phyloP scores from a whole-genome alignment of 768 basidiomycete species.

The Epithele typhae region DNA sequence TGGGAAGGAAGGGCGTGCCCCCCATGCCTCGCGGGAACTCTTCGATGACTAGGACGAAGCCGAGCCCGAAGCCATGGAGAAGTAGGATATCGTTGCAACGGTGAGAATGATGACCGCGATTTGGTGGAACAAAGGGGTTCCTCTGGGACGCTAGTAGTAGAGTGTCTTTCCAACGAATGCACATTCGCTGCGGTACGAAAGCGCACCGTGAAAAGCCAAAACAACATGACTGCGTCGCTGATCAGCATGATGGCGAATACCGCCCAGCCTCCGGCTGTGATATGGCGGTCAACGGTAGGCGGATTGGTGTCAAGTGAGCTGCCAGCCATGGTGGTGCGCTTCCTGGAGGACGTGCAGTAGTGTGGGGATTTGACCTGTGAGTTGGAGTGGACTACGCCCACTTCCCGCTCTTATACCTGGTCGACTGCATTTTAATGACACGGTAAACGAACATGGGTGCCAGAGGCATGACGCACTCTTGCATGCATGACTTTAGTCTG shows the following conservation, averaged over 20 bases:
- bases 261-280: slow-evolving; percentile 46
- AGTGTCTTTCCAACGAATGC: no score
- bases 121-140: slow-evolving; percentile 47
- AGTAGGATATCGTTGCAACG: slow-evolving; percentile 44
- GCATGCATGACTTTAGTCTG: no score
- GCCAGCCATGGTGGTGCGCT: slow-evolving; percentile 5
- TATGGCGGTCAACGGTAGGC: slow-evolving; percentile 31
- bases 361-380: no score
- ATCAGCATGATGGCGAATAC: slow-evolving; percentile 49
- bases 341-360: no score
- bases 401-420: no score
- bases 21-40: slow-evolving; percentile 34
- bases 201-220: slow-evolving; percentile 35
- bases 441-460: no score
- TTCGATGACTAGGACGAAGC: slow-evolving; percentile 41
- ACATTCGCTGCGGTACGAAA: no score
- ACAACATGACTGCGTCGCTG: slow-evolving; percentile 34
- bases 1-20: slow-evolving; percentile 15
- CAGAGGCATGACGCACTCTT: no score
- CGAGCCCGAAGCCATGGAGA: slow-evolving; percentile 54
- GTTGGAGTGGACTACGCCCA: no score
- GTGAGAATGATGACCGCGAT: slow-evolving; percentile 42
- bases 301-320: slow-evolving; percentile 32
- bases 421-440: no score
- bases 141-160: slow-evolving; percentile 32